Conservation (phyloP, 2,329 filamentous ascomycete genomes). For the Cladobotryum mycophilum region DNA sequence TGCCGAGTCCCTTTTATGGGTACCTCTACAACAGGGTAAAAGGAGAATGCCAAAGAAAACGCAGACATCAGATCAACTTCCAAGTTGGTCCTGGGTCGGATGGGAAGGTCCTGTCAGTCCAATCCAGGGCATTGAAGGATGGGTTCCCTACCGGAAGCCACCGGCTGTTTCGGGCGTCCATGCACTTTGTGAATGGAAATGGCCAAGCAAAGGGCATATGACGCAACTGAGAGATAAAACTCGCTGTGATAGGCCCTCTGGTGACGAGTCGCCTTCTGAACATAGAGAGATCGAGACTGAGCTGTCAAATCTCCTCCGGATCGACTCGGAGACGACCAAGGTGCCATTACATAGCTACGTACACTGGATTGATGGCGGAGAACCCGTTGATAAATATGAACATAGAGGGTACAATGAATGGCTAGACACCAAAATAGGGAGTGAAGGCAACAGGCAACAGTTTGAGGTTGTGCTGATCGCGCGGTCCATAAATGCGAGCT, state of each 20-base stretch:
- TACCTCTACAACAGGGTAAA: background rate
- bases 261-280: background rate
- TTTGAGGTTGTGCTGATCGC: background rate
- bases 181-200: background rate
- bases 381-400: too few species aligned
- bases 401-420: background rate
- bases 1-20: slow-evolving; percentile 9
- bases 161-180: background rate
- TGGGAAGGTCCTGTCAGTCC: background rate
- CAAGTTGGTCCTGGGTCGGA: background rate
- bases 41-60: background rate
- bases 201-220: background rate
- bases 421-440: background rate
- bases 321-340: background rate
- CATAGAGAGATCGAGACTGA: background rate
- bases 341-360: background rate
- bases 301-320: background rate
- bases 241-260: too few species aligned
- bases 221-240: too few species aligned
- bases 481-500: background rate
- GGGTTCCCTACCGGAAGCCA: background rate
- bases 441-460: background rate
- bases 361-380: background rate
- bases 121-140: background rate
- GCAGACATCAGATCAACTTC: background rate